Percentiles rank a stretch among this genome's conserved stretches.
These are phyloP conservation scores for Populus trichocarpa DNA, from an alignment of 441 rosid genomes.

Conservation along the genomic window DNA sequence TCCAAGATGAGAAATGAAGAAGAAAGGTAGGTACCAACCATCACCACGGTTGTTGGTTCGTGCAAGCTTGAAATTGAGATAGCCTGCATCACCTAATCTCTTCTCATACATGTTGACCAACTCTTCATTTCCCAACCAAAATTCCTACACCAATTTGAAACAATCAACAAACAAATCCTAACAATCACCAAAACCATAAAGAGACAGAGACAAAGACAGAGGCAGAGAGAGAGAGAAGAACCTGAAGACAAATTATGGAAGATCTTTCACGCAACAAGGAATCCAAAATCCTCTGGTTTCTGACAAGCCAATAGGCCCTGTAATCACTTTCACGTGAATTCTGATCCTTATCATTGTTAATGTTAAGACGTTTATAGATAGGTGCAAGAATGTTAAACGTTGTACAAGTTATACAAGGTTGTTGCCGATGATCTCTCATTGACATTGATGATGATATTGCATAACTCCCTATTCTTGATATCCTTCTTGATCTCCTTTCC, in stretches of 20 bases:
- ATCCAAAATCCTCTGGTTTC: slow-evolving; percentile 78
- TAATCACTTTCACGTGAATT: slow-evolving; percentile 73
- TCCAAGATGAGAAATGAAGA: background rate
- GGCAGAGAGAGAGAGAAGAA: slow-evolving; percentile 10
- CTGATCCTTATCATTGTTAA: slow-evolving; percentile 44
- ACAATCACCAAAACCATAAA: background rate
- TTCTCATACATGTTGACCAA: slow-evolving; percentile 76
- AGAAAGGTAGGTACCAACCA: slow-evolving; percentile 33
- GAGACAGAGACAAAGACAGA: background rate
- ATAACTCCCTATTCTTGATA: slow-evolving; percentile 67
- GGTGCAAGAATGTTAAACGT: slow-evolving; percentile 95
- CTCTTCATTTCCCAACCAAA: slow-evolving; percentile 85
- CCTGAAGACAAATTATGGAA: slow-evolving; percentile 93
- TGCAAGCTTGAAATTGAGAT: slow-evolving; percentile 63
- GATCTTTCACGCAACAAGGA: slow-evolving; percentile 72
- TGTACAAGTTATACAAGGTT: slow-evolving; percentile 82
- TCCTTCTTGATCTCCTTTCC: slow-evolving; percentile 30
- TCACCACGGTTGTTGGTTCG: slow-evolving; percentile 95
- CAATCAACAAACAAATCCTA: background rate
- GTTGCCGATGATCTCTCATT: slow-evolving; percentile 57
- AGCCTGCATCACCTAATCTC: slow-evolving; percentile 80
- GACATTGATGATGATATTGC: slow-evolving; percentile 81
- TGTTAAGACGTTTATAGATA: slow-evolving; percentile 72
- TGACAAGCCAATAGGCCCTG: slow-evolving; percentile 56
- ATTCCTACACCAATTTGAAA: slow-evolving; percentile 44